Percentiles rank a stretch among this genome's conserved stretches.
Conservation (phyloP, 257 asterid species). For the Solanum infundibuliforme region DNA sequence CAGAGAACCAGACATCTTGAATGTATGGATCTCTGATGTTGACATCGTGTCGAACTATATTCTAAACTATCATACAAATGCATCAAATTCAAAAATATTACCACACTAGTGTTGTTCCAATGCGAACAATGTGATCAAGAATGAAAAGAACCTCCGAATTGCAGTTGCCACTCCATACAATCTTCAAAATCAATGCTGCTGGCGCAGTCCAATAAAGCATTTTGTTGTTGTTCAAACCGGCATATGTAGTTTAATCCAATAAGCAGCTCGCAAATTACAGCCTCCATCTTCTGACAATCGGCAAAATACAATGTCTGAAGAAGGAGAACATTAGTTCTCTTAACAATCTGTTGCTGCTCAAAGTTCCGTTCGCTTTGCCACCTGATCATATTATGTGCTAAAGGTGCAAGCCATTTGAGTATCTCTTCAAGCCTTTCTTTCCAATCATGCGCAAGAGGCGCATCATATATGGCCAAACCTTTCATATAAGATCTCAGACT, state of each 20-base stretch:
- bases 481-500: slow-evolving; percentile 45
- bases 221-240: slow-evolving; percentile 83
- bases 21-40: background rate
- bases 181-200: slow-evolving; percentile 84
- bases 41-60: background rate
- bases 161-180: slow-evolving; percentile 66
- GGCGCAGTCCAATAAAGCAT: slow-evolving; percentile 78
- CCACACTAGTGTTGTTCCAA: background rate
- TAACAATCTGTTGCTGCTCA: slow-evolving; percentile 80
- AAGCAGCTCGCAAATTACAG: slow-evolving; percentile 60
- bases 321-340: slow-evolving; percentile 64
- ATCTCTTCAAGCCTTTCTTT: slow-evolving; percentile 45
- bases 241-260: slow-evolving; percentile 82
- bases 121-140: slow-evolving; percentile 13
- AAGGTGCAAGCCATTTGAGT: slow-evolving; percentile 66
- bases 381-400: slow-evolving; percentile 85
- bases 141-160: slow-evolving; percentile 31
- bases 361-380: slow-evolving; percentile 92
- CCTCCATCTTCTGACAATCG: slow-evolving; percentile 65
- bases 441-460: slow-evolving; percentile 87
- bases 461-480: slow-evolving; percentile 67
- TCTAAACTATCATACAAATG: background rate
- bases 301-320: slow-evolving; percentile 83
- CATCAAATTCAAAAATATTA: background rate
- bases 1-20: background rate